Percentiles rank a stretch among this genome's conserved stretches.
These are phyloP conservation scores for Paecilomyces sp. DNA, from an alignment of 2,329 filamentous ascomycete species.

Conservation along the genomic window DNA sequence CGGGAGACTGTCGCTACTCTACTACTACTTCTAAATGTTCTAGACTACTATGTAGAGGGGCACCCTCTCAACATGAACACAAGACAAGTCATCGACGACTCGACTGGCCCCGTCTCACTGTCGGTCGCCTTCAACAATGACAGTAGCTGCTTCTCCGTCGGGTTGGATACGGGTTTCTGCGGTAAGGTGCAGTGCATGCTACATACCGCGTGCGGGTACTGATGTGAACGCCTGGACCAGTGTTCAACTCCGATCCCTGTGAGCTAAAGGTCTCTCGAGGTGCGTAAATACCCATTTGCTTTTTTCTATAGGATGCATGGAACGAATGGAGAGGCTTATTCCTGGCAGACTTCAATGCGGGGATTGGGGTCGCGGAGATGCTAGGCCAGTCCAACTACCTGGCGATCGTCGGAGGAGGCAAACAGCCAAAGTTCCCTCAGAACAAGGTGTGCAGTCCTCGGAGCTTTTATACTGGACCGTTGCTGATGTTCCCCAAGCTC, in stretches of 20 bases:
- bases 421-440: slow-evolving; percentile 73
- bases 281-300: slow-evolving; percentile 19
- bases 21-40: too few relatives aligned
- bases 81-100: slow-evolving; percentile 72
- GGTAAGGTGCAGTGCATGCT: slow-evolving; percentile 46
- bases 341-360: slow-evolving; percentile 64
- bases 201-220: slow-evolving; percentile 1
- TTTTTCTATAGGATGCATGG: not conserved
- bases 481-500: slow-evolving; percentile 33
- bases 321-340: not conserved
- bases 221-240: slow-evolving; percentile 35
- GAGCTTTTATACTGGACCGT: not conserved
- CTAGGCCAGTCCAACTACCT: slow-evolving; percentile 80
- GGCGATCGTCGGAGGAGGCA: slow-evolving; percentile 82
- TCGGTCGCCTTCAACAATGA: slow-evolving; percentile 82
- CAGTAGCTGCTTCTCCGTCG: slow-evolving; percentile 77
- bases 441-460: slow-evolving; percentile 59
- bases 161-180: slow-evolving; percentile 77
- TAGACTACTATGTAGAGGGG: not conserved
- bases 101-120: slow-evolving; percentile 66
- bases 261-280: slow-evolving; percentile 59
- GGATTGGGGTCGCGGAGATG: slow-evolving; percentile 78
- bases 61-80: slow-evolving; percentile 66
- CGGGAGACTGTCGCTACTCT: not conserved
- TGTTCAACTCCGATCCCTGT: slow-evolving; percentile 67